Conservation (phyloP, 495 filamentous ascomycete species). For the Paragyromitra xinjiangensis region DNA sequence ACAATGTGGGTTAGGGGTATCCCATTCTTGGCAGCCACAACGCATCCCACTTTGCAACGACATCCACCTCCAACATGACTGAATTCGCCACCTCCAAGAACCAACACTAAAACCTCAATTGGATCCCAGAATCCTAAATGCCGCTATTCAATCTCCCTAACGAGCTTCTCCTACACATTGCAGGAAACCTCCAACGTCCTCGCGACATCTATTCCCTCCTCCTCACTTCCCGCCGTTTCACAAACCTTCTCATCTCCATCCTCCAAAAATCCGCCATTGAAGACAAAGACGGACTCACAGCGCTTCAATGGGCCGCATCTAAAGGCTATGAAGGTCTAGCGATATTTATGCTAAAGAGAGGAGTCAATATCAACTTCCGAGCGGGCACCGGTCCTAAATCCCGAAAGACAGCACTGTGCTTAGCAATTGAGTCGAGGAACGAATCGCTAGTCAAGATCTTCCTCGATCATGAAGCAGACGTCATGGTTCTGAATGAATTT, state of each 20-base stretch:
- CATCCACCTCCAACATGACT: background rate
- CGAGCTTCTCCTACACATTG: constrained; percentile 38
- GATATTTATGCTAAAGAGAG: constrained; percentile 5
- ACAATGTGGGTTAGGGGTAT: constrained; percentile 10
- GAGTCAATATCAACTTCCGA: constrained; percentile 12
- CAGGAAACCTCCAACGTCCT: constrained; percentile 1
- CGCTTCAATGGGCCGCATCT: constrained; percentile 40
- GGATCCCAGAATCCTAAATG: background rate
- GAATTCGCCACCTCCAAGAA: background rate
- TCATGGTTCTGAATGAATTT: background rate
- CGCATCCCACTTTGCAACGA: background rate
- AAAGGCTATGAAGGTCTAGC: constrained; percentile 17
- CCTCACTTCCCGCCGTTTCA: constrained; percentile 21
- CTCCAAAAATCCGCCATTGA: constrained; percentile 18
- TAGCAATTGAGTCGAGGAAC: background rate
- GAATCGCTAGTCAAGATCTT: constrained; percentile 56
- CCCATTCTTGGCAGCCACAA: background rate
- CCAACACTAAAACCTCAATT: background rate
- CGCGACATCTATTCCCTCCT: constrained; percentile 30
- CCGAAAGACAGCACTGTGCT: constrained; percentile 5
- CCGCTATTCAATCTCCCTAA: constrained; percentile 18
- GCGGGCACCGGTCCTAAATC: background rate
- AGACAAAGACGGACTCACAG: constrained; percentile 29
- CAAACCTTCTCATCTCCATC: constrained; percentile 20
- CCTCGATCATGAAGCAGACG: constrained; percentile 56